phyloP scores from a whole-genome alignment of 108 stramenopile species.

The Parmales sp. region DNA sequence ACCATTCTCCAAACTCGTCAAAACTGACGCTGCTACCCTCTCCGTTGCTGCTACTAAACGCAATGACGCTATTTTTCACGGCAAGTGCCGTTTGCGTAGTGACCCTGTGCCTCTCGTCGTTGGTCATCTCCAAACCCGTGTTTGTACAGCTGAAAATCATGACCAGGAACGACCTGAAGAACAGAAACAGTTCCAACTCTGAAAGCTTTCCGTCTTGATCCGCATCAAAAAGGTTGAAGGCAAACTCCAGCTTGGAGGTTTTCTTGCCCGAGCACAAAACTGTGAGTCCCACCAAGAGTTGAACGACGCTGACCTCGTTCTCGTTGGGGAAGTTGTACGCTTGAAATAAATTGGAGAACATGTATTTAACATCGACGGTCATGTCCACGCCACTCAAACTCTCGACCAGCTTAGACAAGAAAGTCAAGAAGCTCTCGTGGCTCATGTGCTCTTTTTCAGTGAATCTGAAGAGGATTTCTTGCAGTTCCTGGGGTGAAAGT shows the following conservation, averaged over 20 bases:
- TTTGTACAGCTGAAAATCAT: slow-evolving; percentile 78
- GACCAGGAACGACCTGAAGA: slow-evolving; percentile 67
- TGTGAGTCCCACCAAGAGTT: slow-evolving; percentile 78
- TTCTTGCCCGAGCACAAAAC: slow-evolving; percentile 73
- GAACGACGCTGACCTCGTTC: slow-evolving; percentile 57
- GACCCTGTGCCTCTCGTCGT: slow-evolving; percentile 51
- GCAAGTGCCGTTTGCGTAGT: slow-evolving; percentile 65
- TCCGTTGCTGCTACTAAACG: slow-evolving; percentile 60
- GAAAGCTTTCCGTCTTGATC: slow-evolving; percentile 21
- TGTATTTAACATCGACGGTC: slow-evolving; percentile 17
- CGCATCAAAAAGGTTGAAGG: slow-evolving; percentile 62
- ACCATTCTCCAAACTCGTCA: slow-evolving; percentile 87
- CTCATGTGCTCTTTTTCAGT: no score
- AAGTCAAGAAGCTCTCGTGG: background rate
- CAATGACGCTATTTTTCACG: slow-evolving; percentile 70
- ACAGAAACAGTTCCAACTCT: slow-evolving; percentile 44
- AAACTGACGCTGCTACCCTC: slow-evolving; percentile 60
- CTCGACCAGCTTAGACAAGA: background rate
- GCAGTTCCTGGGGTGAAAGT: no score
- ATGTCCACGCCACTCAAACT: background rate
- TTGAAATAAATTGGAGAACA: slow-evolving; percentile 61
- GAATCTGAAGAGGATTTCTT: no score
- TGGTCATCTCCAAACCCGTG: slow-evolving; percentile 63
- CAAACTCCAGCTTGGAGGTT: slow-evolving; percentile 68
- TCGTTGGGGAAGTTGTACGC: slow-evolving; percentile 64